Conservation (phyloP, 23 red algal species). For the Gracilaria vermiculophylla region DNA sequence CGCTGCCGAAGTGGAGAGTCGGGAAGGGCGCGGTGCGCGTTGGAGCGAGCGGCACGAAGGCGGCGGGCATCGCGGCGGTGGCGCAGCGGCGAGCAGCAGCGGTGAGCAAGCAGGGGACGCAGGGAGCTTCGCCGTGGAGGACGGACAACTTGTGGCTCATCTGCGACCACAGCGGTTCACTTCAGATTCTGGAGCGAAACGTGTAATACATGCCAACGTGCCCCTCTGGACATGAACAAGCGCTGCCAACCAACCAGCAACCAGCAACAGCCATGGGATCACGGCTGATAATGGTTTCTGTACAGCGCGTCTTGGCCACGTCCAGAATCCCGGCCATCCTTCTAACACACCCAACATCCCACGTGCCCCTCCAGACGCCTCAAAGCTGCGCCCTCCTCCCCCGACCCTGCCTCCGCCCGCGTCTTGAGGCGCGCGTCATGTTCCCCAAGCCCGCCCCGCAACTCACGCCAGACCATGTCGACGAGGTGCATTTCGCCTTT, state of each 20-base stretch:
- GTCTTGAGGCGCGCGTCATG: neutral
- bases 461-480: conserved; percentile 47
- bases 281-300: no score
- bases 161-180: no score
- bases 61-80: neutral
- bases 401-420: neutral
- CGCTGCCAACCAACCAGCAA: no score
- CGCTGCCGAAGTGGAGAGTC: neutral
- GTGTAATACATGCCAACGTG: no score
- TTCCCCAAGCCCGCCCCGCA: neutral
- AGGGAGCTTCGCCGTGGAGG: neutral
- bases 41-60: neutral
- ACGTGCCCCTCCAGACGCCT: no score
- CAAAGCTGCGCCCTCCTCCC: neutral
- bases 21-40: neutral
- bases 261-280: no score
- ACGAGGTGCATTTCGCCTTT: conserved; percentile 80
- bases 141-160: no score
- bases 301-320: no score
- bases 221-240: no score
- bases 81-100: neutral
- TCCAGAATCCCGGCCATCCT: no score
- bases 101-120: neutral
- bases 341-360: no score
- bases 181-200: no score